These are phyloP conservation scores for Ilyonectria robusta DNA, from an alignment of 2,329 filamentous ascomycete genomes.

Conservation along the genomic window DNA sequence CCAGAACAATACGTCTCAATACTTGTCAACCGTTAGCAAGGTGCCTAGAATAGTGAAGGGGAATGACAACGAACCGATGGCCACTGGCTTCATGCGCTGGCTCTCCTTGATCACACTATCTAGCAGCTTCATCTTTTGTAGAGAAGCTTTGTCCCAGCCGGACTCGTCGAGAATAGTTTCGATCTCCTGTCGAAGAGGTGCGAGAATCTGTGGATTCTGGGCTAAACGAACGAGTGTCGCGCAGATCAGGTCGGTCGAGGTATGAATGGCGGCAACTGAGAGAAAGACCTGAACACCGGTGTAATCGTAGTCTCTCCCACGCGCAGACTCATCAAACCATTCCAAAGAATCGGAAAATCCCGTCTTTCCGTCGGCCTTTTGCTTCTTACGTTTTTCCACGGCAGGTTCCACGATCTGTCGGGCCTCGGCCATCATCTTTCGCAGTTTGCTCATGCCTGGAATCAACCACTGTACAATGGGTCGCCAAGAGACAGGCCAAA, in stretches of 20 bases:
- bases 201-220: conserved; percentile 1
- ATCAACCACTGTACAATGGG: conserved; percentile 16
- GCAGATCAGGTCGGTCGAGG: conserved; percentile 6
- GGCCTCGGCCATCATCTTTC: not conserved
- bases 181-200: conserved; percentile 6
- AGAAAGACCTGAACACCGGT: conserved; percentile 14
- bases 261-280: conserved; percentile 11
- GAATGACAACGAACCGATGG: not conserved
- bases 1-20: conserved; percentile 6
- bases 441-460: conserved; percentile 3
- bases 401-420: conserved; percentile 1
- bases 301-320: not conserved
- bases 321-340: conserved; percentile 15
- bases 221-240: conserved; percentile 9
- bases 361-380: not conserved
- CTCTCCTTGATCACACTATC: conserved; percentile 17
- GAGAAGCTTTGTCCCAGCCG: conserved; percentile 11
- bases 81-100: conserved; percentile 17
- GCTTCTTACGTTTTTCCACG: not conserved
- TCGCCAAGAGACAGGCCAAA: not conserved
- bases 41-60: too few species aligned
- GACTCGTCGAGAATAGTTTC: not conserved
- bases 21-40: conserved; percentile 1
- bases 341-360: not conserved
- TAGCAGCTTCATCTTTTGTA: conserved; percentile 10